These are phyloP conservation scores for Coemansia guatemalensis DNA, from an alignment of 192 early-diverging fungal genomes.

Conservation along the genomic window DNA sequence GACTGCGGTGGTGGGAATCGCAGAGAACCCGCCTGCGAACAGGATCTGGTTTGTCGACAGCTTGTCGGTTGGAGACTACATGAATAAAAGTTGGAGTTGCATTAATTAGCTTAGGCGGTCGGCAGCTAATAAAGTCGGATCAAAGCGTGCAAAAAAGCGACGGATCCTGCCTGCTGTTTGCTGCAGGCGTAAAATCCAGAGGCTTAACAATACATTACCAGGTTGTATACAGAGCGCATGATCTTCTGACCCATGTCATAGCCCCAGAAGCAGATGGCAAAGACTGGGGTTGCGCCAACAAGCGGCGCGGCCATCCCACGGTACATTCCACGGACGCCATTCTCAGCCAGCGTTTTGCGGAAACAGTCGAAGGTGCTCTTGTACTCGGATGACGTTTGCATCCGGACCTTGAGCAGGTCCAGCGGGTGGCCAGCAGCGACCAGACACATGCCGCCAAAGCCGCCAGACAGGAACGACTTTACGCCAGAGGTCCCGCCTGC, in stretches of 20 bases:
- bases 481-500: slow-evolving; percentile 39
- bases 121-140: neutral
- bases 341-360: slow-evolving; percentile 85
- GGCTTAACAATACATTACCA: slow-evolving; percentile 26
- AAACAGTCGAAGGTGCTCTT: slow-evolving; percentile 89
- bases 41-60: slow-evolving; percentile 75
- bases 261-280: slow-evolving; percentile 92
- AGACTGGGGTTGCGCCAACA: slow-evolving; percentile 93
- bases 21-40: slow-evolving; percentile 93
- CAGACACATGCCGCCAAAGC: slow-evolving; percentile 83
- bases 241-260: slow-evolving; percentile 55
- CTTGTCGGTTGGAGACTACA: slow-evolving; percentile 42
- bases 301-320: slow-evolving; percentile 93
- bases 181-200: slow-evolving; percentile 2
- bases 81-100: neutral
- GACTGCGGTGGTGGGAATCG: slow-evolving; percentile 89
- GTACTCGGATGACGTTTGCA: slow-evolving; percentile 90
- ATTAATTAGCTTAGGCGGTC: neutral
- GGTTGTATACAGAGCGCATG: slow-evolving; percentile 40
- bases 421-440: slow-evolving; percentile 79
- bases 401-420: slow-evolving; percentile 90
- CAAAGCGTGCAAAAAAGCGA: neutral
- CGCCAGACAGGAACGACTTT: slow-evolving; percentile 93
- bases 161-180: slow-evolving; percentile 11
- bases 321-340: slow-evolving; percentile 91